A percentile compares a stretch with the other conserved stretches of the same genome.
Evolutionary conservation across 495 filamentous ascomycete genomes (phyloP).

Genomic region (Ascodesmis nigricans): DNA sequence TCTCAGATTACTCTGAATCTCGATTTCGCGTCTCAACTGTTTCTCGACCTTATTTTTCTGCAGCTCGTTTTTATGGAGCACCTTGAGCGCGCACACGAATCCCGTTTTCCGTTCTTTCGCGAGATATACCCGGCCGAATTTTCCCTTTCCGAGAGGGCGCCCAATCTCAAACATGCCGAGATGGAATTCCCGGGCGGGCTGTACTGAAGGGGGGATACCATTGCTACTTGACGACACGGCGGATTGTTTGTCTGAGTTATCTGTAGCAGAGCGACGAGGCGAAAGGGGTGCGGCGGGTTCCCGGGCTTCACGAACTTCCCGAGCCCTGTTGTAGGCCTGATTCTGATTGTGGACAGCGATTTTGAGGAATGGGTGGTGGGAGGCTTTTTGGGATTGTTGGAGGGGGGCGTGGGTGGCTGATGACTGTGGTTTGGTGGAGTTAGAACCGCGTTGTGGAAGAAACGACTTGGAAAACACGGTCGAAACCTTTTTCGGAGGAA

Average conservation of each 20-base stretch:
- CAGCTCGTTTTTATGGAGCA: conserved; percentile 83
- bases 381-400: conserved; percentile 24
- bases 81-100: conserved; percentile 93
- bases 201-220: conserved; percentile 35
- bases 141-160: conserved; percentile 85
- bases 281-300: conserved; percentile 22
- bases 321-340: conserved; percentile 31
- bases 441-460: too few species aligned
- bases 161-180: conserved; percentile 99
- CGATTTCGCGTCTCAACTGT: conserved; percentile 89
- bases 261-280: conserved; percentile 7
- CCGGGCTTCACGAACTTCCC: conserved; percentile 23
- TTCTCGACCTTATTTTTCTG: conserved; percentile 87
- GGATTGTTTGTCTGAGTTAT: conserved; percentile 7
- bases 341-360: conserved; percentile 57
- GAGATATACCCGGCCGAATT: conserved; percentile 91
- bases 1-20: conserved; percentile 88
- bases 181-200: conserved; percentile 52
- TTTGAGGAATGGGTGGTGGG: conserved; percentile 37
- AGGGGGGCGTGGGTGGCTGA: conserved; percentile 32
- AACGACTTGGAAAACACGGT: too few species aligned
- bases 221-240: conserved; percentile 5
- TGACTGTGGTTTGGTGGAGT: too few species aligned
- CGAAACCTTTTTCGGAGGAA: too few species aligned
- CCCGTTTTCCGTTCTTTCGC: conserved; percentile 71